These are phyloP conservation scores for Niveomyces coronatus DNA, from an alignment of 2,329 filamentous ascomycete genomes.

Conservation along the genomic window DNA sequence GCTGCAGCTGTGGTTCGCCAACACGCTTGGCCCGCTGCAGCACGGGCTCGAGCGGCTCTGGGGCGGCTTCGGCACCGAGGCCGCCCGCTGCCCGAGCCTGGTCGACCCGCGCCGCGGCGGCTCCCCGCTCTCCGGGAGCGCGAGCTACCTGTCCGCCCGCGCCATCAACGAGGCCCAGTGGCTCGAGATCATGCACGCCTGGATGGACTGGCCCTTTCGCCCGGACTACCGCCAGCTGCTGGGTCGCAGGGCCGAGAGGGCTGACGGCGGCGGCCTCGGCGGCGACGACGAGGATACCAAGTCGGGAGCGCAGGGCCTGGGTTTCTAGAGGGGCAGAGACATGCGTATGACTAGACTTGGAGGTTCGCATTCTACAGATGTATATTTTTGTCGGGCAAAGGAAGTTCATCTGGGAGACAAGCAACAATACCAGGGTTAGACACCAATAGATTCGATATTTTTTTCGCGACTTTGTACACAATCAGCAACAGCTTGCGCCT, in stretches of 20 bases:
- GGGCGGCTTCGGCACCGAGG: slow-evolving; percentile 47
- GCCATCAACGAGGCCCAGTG: slow-evolving; percentile 44
- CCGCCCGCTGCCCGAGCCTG: slow-evolving; percentile 37
- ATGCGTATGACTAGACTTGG: not conserved
- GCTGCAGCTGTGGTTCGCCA: slow-evolving; percentile 31
- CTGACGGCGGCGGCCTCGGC: slow-evolving; percentile 13
- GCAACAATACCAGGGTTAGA: too few relatives aligned
- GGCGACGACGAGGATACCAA: slow-evolving; percentile 18
- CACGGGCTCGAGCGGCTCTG: slow-evolving; percentile 42
- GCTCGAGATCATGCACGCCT: slow-evolving; percentile 47
- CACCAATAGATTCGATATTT: too few relatives aligned
- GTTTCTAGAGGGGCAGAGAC: slow-evolving; percentile 2
- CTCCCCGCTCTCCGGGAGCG: slow-evolving; percentile 21
- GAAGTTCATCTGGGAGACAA: too few relatives aligned
- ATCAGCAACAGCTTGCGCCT: too few relatives aligned
- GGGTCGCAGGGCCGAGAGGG: slow-evolving; percentile 27
- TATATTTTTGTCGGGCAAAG: not conserved
- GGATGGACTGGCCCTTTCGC: slow-evolving; percentile 55
- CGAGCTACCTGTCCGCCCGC: slow-evolving; percentile 31
- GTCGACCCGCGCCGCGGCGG: slow-evolving; percentile 39
- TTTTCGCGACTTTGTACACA: too few relatives aligned
- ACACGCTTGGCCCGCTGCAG: slow-evolving; percentile 32
- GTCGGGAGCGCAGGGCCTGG: slow-evolving; percentile 12
- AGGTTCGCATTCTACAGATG: slow-evolving; percentile 1
- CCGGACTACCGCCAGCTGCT: slow-evolving; percentile 40